Evolutionary conservation across 2,329 filamentous ascomycete genomes (phyloP), one percentile per base, ranked within the genome.

Genomic region (Ceratocystis destructans): DNA sequence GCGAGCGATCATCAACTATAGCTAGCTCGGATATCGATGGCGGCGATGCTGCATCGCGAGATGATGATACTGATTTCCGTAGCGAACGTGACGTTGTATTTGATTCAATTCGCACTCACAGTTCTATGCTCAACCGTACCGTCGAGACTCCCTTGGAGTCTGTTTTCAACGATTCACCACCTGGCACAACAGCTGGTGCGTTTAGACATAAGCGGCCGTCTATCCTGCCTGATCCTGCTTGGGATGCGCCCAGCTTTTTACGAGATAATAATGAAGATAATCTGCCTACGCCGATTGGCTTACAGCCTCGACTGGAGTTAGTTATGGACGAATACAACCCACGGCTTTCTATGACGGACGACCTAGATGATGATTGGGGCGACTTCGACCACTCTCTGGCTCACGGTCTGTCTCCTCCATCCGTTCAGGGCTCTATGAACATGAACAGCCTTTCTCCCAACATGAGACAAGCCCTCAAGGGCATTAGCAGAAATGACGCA

Each of bases 111-210:
- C 85, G 87, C 64, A 91, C 88, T 17, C 80, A 82, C 68, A 86
- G 82, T 48, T 90, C 87, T 8, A 81, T 82, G 69, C 87, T 85
- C 69, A 80, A 82, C 65, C 83, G 85, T 68, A 83, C 84, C 44
- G 81, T 85, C 61, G 85, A 89, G 72, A 87, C 87, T 33, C 87
- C 88, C 17, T 77, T 91, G 62, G 88, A 91, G 72, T 89, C 85
- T 28, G 88, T 91, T 79, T 92, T 91, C 74, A 88, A 92, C 75
- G 88, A 92, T 71, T 89, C 87, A 15, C 87, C 86, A 45, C 82
- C 84, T 6, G 82, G 80, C 72, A 81, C 82, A 0, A 87, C 87
- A 62, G 25, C 55, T 17, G 53, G 50, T 53, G 37, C 37, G 37
- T 48, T 53, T 50, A 45, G 64, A 28, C 59, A 64, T 8, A 68